phyloP scores from a whole-genome alignment of 495 filamentous ascomycete genomes.

The Penicillium mononematosum region DNA sequence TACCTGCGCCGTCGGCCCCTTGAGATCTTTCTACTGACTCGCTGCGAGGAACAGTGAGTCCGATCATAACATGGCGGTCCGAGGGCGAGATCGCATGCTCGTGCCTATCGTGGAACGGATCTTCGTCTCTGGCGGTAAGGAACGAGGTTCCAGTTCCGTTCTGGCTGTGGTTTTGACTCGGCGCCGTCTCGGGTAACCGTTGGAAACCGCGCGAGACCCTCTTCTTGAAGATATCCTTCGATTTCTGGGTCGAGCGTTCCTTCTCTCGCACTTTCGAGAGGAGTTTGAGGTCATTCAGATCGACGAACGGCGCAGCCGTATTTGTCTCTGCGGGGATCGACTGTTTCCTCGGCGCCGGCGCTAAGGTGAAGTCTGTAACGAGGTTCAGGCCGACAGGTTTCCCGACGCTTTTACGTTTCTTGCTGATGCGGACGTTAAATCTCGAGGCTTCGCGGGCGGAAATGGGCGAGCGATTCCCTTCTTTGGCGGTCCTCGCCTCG shows the following conservation, averaged over 20 bases:
- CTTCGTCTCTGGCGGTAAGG: conserved; percentile 13
- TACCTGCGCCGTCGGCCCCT: conserved; percentile 34
- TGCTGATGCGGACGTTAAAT: conserved; percentile 25
- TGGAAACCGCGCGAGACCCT: conserved; percentile 20
- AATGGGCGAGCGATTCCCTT: conserved; percentile 12
- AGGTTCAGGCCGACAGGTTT: conserved; percentile 61
- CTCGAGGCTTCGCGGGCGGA: conserved; percentile 15
- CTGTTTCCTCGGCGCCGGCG: conserved; percentile 13
- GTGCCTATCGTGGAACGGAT: conserved; percentile 24
- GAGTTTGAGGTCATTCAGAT: conserved; percentile 42
- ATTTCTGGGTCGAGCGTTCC: conserved; percentile 32
- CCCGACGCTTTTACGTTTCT: conserved; percentile 47
- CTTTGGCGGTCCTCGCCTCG: conserved; percentile 13
- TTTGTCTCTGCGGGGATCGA: background rate
- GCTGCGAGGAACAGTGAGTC: conserved; percentile 65
- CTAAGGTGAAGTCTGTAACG: conserved; percentile 52
- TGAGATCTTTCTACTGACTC: conserved; percentile 45
- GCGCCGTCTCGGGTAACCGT: conserved; percentile 15
- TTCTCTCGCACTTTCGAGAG: conserved; percentile 39
- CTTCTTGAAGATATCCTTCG: conserved; percentile 30
- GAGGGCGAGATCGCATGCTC: conserved; percentile 69
- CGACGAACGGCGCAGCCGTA: conserved; percentile 30
- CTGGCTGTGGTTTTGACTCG: background rate
- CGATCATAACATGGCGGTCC: conserved; percentile 76
- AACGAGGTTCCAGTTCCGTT: conserved; percentile 20